Conservation (phyloP, 2,329 filamentous ascomycete species). For the Escovopsis sp. region DNA sequence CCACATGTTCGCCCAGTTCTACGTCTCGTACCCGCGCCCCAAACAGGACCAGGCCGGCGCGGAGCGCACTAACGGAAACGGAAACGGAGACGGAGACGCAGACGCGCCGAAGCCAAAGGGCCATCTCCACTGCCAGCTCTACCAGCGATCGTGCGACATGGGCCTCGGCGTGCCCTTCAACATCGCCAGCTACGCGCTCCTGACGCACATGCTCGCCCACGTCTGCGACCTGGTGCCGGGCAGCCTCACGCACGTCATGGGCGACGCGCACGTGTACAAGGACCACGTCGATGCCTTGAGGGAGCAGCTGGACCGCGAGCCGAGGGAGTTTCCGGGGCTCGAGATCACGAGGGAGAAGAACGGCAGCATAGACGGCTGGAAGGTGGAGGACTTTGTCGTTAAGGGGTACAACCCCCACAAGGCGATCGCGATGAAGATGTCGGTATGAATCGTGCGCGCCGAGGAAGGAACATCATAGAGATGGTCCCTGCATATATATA, state of each 20-base stretch:
- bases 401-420: slow-evolving; percentile 84
- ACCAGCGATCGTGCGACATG: slow-evolving; percentile 94
- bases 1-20: slow-evolving; percentile 97
- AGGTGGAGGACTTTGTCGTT: slow-evolving; percentile 72
- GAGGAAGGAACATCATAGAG: neutral
- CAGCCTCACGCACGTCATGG: slow-evolving; percentile 87
- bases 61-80: slow-evolving; percentile 9
- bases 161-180: slow-evolving; percentile 96
- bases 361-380: slow-evolving; percentile 81
- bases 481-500: no score
- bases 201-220: slow-evolving; percentile 91
- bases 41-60: slow-evolving; percentile 3
- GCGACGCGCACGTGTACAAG: slow-evolving; percentile 90
- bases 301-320: slow-evolving; percentile 66
- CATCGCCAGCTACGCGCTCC: slow-evolving; percentile 82
- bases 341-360: slow-evolving; percentile 54
- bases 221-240: slow-evolving; percentile 75
- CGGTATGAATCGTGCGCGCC: slow-evolving; percentile 40
- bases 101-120: slow-evolving; percentile 42
- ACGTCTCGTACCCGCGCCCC: slow-evolving; percentile 56
- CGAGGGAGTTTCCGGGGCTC: slow-evolving; percentile 65
- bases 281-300: slow-evolving; percentile 84
- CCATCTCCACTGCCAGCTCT: slow-evolving; percentile 72
- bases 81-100: no score
- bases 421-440: slow-evolving; percentile 97